These are phyloP conservation scores for Microstegium vimineum DNA, from an alignment of 176 grass and related monocot species.

Conservation along the genomic window DNA sequence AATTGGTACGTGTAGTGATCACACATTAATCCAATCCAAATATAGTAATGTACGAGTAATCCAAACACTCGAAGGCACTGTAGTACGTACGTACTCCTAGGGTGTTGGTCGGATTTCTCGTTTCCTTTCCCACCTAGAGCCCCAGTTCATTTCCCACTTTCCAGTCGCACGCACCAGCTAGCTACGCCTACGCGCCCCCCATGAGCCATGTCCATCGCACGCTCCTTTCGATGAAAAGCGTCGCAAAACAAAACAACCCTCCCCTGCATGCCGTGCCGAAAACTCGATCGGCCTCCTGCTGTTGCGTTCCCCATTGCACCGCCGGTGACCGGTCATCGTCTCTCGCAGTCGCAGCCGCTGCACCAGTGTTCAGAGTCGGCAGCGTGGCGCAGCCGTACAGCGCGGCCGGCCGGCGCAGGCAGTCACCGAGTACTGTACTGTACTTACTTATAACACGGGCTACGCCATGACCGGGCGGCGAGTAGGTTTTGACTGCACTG, in stretches of 20 bases:
- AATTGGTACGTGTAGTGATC: too few species aligned
- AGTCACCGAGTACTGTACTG: too few species aligned
- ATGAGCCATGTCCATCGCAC: background rate
- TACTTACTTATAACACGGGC: too few species aligned
- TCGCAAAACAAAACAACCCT: background rate
- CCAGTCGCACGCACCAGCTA: background rate
- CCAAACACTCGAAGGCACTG: too few species aligned
- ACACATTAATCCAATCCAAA: too few species aligned
- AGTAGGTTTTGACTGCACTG: conserved; percentile 41
- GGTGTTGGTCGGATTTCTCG: too few species aligned
- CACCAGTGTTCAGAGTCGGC: background rate
- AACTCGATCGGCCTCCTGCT: background rate
- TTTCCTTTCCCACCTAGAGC: too few species aligned
- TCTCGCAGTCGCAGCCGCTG: background rate
- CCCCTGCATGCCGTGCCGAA: background rate
- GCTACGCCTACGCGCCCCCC: background rate
- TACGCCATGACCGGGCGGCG: conserved; percentile 6
- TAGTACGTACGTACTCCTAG: too few species aligned
- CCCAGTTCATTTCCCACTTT: background rate
- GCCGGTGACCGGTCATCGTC: background rate
- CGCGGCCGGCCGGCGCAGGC: background rate
- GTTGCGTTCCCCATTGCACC: background rate
- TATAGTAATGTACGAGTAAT: too few species aligned
- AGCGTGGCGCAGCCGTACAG: background rate
- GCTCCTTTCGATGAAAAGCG: conserved; percentile 13